Base-by-base conservation (phyloP, 2,329 filamentous ascomycete genomes). In the Venturia aucupariae region DNA sequence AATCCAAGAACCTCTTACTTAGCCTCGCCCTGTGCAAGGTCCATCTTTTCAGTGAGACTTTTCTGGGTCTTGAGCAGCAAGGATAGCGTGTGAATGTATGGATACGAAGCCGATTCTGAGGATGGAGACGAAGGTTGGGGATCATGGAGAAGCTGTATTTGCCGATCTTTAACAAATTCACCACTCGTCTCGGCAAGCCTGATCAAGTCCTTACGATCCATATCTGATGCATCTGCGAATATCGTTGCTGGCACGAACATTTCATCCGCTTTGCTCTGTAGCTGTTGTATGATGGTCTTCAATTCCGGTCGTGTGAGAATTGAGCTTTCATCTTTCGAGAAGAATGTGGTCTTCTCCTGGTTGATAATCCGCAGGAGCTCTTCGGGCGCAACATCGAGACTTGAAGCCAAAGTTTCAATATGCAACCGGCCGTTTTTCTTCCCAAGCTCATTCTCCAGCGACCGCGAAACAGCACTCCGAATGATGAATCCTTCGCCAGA, bases 71-170 rank as follows among this genome's bases (percentile, higher is more conserved):
- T 57, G 46, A 57, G 51, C 32, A 63, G 30, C 32, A 57, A 38
- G 35, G 30, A 35, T 48, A 63, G 35, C 11, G 62, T 57, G 48
- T 63, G 51, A 24, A 63, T 57, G 19, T 63, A 63, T 38, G 48
- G 35, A 41, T 55, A 30, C 24, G 32, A 27, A 55, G 17, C 13
- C 15, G 22, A 27, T 8, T 35, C 19, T 55, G 30, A 63, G 22
- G n/a, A 54, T 24, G 46, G 17, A 38, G 41, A 15, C 24, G 48
- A 63, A n/a, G 27, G 24, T 24, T 22, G 22, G 4, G 32, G 48
- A 22, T 46, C 27, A 3, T 63, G 24, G 10, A 63, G 35, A 46
- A 63, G 38, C 62, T 63, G 62, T 30, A 63, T 27, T 38, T 46
- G 24, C n/a, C 39, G 24, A 38, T 62, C 60, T 30, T 48, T 17